A percentile compares a stretch with the other conserved stretches of the same genome.
These are phyloP conservation scores for Lasiodiplodia citricola DNA, from an alignment of 2,329 filamentous ascomycete species.

Conservation along the genomic window DNA sequence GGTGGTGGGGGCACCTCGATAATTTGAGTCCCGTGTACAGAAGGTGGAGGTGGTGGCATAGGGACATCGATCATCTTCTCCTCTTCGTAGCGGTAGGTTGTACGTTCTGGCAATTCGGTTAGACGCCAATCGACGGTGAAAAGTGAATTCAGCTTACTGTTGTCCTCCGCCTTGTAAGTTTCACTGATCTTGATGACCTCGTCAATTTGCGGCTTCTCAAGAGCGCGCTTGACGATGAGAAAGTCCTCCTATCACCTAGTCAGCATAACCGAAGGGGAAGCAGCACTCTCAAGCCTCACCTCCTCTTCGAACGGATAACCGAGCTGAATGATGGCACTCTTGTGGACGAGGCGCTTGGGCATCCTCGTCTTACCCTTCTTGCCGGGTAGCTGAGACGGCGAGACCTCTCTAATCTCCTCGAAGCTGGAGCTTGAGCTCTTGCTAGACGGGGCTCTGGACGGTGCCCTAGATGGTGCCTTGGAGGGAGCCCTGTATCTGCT, in stretches of 20 bases:
- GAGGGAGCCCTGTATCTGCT: conserved; percentile 22
- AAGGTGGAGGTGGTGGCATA: conserved; percentile 22
- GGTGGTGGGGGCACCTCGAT: conserved; percentile 30
- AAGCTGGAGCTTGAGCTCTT: conserved; percentile 40
- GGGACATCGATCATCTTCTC: conserved; percentile 25
- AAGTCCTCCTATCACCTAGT: conserved; percentile 69
- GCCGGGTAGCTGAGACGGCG: conserved; percentile 43
- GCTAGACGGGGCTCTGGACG: conserved; percentile 11
- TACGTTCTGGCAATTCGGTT: conserved; percentile 32
- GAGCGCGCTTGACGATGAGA: conserved; percentile 80
- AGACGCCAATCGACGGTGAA: conserved; percentile 36
- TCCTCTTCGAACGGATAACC: conserved; percentile 88
- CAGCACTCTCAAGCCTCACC: conserved; percentile 54
- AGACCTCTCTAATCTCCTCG: conserved; percentile 39
- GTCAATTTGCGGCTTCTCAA: conserved; percentile 90
- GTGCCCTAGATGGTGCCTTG: too few species aligned
- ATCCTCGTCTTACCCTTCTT: conserved; percentile 87
- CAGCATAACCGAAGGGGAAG: conserved; percentile 32
- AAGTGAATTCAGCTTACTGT: conserved; percentile 38
- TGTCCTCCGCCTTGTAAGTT: conserved; percentile 62
- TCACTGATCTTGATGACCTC: conserved; percentile 84
- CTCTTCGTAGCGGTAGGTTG: conserved; percentile 25
- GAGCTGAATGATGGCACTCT: conserved; percentile 79
- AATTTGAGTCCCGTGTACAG: conserved; percentile 1
- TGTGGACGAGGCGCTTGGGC: conserved; percentile 78